Conservation (phyloP, 1,139 yeast species). For the Saccharomycopsis hybrid region DNA sequence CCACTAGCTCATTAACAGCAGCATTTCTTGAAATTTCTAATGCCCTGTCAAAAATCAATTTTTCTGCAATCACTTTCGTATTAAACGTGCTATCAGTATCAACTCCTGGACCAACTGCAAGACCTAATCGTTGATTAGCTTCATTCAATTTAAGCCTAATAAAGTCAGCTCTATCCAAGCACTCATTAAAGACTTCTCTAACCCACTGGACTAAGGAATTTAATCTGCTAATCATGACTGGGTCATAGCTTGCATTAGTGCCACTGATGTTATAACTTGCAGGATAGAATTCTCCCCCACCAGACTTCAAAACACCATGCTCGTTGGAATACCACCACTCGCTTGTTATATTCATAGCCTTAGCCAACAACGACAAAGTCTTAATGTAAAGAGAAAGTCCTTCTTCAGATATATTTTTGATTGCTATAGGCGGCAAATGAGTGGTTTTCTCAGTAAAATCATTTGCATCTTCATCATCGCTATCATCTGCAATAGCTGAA, state of each 20-base stretch:
- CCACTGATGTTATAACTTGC: not conserved
- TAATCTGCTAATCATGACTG: slow-evolving; percentile 33
- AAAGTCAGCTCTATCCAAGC: slow-evolving; percentile 81
- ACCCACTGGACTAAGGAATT: slow-evolving; percentile 90
- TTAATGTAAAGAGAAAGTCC: slow-evolving; percentile 82
- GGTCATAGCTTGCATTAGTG: not conserved
- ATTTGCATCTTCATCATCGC: slow-evolving; percentile 31
- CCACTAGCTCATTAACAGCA: slow-evolving; percentile 77
- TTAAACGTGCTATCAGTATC: slow-evolving; percentile 18
- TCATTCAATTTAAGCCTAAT: slow-evolving; percentile 52
- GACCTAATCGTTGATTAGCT: slow-evolving; percentile 33
- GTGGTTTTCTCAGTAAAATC: slow-evolving; percentile 32
- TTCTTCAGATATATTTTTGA: slow-evolving; percentile 67
- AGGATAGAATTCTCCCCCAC: slow-evolving; percentile 1
- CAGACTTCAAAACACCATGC: slow-evolving; percentile 29
- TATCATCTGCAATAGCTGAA: slow-evolving; percentile 29
- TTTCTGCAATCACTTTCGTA: slow-evolving; percentile 57
- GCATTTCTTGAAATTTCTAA: slow-evolving; percentile 88
- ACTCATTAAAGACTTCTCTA: slow-evolving; percentile 80
- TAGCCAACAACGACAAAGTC: slow-evolving; percentile 71
- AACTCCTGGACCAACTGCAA: slow-evolving; percentile 4
- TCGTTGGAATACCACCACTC: slow-evolving; percentile 75
- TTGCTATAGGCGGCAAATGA: slow-evolving; percentile 52
- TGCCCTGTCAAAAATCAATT: slow-evolving; percentile 85
- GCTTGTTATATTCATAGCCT: slow-evolving; percentile 79